Evolutionary conservation across 1,284 basidiomycete species (phyloP).

Genomic region (Gomphus sp.): DNA sequence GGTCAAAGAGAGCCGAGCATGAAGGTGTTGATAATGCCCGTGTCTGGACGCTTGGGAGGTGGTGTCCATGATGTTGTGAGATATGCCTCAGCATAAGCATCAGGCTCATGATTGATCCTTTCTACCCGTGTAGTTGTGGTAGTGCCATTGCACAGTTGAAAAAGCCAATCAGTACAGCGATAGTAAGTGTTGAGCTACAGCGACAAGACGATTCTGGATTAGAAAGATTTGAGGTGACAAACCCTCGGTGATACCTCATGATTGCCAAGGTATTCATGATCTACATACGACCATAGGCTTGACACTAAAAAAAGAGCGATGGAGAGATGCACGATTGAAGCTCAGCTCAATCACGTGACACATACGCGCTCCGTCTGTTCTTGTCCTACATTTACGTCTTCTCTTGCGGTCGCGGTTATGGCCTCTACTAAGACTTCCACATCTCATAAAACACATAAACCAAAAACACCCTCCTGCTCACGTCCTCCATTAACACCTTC

Average conservation of each 20-base stretch:
- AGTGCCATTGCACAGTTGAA: no score
- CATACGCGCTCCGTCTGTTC: not conserved
- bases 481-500: slow-evolving; percentile 67
- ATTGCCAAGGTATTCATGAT: no score
- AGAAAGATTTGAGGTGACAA: no score
- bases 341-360: slow-evolving; percentile 8
- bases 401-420: not conserved
- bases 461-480: slow-evolving; percentile 58
- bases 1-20: not conserved
- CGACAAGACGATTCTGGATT: not conserved
- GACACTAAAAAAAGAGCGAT: no score
- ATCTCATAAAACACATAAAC: slow-evolving; percentile 12
- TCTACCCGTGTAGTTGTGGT: not conserved
- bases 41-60: not conserved
- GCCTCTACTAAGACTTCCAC: slow-evolving; percentile 7
- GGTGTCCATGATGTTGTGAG: not conserved
- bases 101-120: not conserved
- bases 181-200: not conserved
- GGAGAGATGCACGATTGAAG: not conserved
- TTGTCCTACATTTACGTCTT: not conserved
- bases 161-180: no score
- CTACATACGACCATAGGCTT: not conserved
- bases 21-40: not conserved
- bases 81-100: not conserved
- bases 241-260: no score